Evolutionary conservation across 148 eudicot species (phyloP), one percentile per base, ranked within the genome.

Genomic region (Amaranthus cruentus): DNA sequence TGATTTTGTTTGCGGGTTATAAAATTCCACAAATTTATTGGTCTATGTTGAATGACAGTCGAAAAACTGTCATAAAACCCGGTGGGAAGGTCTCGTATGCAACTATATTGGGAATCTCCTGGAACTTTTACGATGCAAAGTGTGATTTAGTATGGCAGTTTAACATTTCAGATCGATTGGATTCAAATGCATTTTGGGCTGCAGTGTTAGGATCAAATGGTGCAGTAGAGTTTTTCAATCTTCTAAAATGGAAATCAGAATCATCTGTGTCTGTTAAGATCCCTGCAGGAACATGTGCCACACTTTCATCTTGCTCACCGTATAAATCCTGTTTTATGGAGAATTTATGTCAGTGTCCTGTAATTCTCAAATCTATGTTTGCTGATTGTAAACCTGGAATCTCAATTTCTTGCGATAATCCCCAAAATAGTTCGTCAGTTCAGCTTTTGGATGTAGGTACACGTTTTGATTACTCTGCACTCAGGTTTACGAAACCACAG

Each of bases 401-500:
- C 15, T 9, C 60, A 42, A 38, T 18, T 38, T 11, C 13, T 12
- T 52, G 59, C 42, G 46, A 54, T 54, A 47, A 28, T 62, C 43
- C 66, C 47, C 46, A 2, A 4, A 62, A 6, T 53, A 61, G 5
- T 61, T 38, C 5, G n/a, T 54, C 57, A 46, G n/a, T 56, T 55
- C 50, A 15, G 21, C 50, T 70, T 4, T 55, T 21, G 54, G 64
- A 71, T 71, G 74, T 71, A 14, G 65, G 74, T 6, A 4, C 64
- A 11, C 28, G 54, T 42, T 58, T 71, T 56, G 65, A 58, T 58
- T 71, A 71, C 38, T 9, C 44, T n/a, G 52, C 55, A 13, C 65
- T 71, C 4, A 55, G 44, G 43, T 71, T 71, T 58, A 58, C 64
- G 9, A n/a, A 71, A 58, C 74, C 74, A 13, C 74, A 47, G 14